phyloP scores from a whole-genome alignment of 1,284 basidiomycete species.

The Mycosarcoma maydis region DNA sequence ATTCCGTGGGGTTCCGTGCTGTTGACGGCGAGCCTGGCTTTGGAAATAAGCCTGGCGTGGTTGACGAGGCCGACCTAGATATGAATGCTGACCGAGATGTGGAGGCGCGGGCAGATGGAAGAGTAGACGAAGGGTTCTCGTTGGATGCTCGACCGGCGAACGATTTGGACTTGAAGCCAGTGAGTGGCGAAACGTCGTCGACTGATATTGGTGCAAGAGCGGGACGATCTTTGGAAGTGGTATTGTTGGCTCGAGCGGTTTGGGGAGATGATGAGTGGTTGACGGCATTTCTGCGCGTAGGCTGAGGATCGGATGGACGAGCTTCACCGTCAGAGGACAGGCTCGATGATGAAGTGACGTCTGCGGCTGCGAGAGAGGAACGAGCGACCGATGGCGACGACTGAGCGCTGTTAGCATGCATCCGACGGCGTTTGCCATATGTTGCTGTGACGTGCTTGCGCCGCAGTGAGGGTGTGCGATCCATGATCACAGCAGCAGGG shows the following conservation, averaged over 20 bases:
- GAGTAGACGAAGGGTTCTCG: not conserved
- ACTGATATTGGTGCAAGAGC: not conserved
- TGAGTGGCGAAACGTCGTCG: constrained; percentile 2
- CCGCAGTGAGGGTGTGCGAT: constrained; percentile 17
- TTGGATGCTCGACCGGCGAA: not conserved
- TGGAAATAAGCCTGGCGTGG: constrained; percentile 10
- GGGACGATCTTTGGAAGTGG: constrained; percentile 1
- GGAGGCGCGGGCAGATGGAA: not conserved
- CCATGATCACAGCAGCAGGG: constrained; percentile 14
- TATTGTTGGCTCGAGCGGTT: not conserved
- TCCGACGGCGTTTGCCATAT: constrained; percentile 29
- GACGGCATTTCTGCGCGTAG: not conserved
- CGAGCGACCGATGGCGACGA: constrained; percentile 15
- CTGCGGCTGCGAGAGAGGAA: not conserved
- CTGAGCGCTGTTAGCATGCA: constrained; percentile 1
- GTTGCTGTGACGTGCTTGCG: constrained; percentile 28
- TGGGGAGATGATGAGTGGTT: constrained; percentile 7
- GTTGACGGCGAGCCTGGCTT: constrained; percentile 12
- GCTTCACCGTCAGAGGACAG: constrained; percentile 27
- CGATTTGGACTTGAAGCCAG: too few relatives aligned
- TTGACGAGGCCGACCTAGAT: constrained; percentile 5
- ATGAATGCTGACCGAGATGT: constrained; percentile 4
- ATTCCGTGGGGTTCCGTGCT: constrained; percentile 9
- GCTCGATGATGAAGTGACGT: constrained; percentile 3
- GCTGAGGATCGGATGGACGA: constrained; percentile 1